Percentiles rank a stretch among this genome's conserved stretches.
These are phyloP conservation scores for Monosporascus cannonballus DNA, from an alignment of 2,329 filamentous ascomycete species.

Conservation along the genomic window DNA sequence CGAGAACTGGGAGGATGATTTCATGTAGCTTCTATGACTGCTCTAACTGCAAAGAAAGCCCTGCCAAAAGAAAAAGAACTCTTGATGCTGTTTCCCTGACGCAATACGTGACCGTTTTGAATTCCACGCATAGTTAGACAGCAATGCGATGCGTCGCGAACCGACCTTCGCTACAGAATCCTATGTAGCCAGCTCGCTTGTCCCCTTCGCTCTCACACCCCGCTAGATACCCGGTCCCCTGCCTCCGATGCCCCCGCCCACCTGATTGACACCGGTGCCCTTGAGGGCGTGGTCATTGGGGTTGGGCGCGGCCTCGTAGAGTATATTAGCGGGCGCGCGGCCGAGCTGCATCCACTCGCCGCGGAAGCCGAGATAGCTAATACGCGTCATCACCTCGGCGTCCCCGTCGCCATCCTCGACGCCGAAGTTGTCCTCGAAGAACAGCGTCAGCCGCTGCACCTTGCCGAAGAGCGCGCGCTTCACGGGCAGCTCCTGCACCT, in stretches of 20 bases:
- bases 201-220: background rate
- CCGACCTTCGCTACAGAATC: background rate
- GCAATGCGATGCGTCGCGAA: background rate
- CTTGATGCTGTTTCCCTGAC: no score
- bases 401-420: constrained; percentile 47
- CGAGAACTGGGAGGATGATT: constrained; percentile 80
- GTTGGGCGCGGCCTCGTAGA: constrained; percentile 93
- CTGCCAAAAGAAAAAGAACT: background rate
- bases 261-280: constrained; percentile 47
- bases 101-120: no score
- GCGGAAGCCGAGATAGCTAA: constrained; percentile 86
- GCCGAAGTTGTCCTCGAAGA: constrained; percentile 88
- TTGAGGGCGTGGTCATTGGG: constrained; percentile 75
- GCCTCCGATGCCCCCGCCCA: constrained; percentile 49
- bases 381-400: constrained; percentile 64
- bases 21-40: constrained; percentile 57
- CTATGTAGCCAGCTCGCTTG: background rate
- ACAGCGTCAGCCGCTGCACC: constrained; percentile 75
- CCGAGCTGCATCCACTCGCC: constrained; percentile 89
- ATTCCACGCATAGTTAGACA: no score
- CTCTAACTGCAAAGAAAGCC: background rate
- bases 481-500: constrained; percentile 82
- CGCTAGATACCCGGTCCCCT: constrained; percentile 27
- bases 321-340: constrained; percentile 73
- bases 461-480: constrained; percentile 84